Percentiles rank a stretch among this genome's conserved stretches.
Conservation (phyloP, 345 rosid species). For the Raphanus sativus region DNA sequence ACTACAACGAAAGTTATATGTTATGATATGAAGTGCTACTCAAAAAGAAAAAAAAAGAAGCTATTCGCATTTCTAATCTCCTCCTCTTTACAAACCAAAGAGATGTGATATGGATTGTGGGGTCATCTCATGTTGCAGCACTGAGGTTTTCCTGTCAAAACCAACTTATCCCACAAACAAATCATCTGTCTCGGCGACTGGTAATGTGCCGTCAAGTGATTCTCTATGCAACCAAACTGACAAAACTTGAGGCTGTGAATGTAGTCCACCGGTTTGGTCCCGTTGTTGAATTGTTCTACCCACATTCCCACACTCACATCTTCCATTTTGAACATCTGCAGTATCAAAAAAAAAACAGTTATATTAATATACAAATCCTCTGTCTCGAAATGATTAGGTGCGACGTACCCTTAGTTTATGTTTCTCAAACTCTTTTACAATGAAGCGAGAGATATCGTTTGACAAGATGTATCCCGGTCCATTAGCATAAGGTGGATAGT, state of each 20-base stretch:
- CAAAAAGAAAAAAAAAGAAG: background rate
- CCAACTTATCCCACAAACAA: slow-evolving; percentile 75
- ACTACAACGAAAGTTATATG: slow-evolving; percentile 20
- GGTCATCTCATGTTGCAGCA: slow-evolving; percentile 82
- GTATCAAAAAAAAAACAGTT: slow-evolving; percentile 14
- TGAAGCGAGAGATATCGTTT: slow-evolving; percentile 60
- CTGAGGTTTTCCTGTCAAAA: slow-evolving; percentile 46
- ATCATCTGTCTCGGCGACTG: slow-evolving; percentile 91
- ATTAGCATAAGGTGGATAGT: slow-evolving; percentile 88
- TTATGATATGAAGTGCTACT: slow-evolving; percentile 12
- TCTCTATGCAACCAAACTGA: slow-evolving; percentile 81
- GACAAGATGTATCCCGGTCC: slow-evolving; percentile 88
- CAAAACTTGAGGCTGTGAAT: slow-evolving; percentile 74
- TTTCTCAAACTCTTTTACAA: slow-evolving; percentile 71
- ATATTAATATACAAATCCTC: background rate
- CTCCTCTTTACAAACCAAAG: slow-evolving; percentile 20
- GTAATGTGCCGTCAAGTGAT: slow-evolving; percentile 79
- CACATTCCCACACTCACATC: slow-evolving; percentile 99
- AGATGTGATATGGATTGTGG: slow-evolving; percentile 2
- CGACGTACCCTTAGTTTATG: slow-evolving; percentile 63
- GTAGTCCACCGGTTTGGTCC: slow-evolving; percentile 62
- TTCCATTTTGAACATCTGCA: slow-evolving; percentile 94
- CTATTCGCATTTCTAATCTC: slow-evolving; percentile 11
- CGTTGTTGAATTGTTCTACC: slow-evolving; percentile 78
- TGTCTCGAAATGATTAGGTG: background rate